Evolutionary conservation across 257 asterid genomes (phyloP), one percentile per base, ranked within the genome.

Genomic region (Nicotiana tabacum): DNA sequence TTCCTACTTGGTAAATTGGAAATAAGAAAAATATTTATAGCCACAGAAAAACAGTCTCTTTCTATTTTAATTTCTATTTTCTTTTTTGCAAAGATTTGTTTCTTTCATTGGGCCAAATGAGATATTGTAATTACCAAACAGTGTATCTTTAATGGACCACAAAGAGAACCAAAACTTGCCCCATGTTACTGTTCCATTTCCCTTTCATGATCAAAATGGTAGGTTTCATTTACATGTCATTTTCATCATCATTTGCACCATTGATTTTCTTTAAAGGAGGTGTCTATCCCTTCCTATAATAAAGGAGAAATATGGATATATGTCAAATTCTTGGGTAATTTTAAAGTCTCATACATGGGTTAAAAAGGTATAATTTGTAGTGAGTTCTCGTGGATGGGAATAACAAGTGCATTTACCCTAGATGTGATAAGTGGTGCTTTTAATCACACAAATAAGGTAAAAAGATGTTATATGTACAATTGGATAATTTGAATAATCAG

Each of bases 191-290:
- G 67, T 70, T 68, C 21, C 78, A 51, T 69, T 81, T 24, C 83
- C 81, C 78, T 39, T 24, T 77, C 56, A 10, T 68, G 24, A 66
- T 85, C 58, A 48, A 69, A 83, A 78, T 85, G 89, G 72, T 77
- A 78, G 80, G 29, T 82, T 86, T 74, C 27, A 77, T 66, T 77
- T 64, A 67, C 57, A 84, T 32, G 88, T 87, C 91, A 70, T 88
- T 88, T 84, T 88, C 92, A 61, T 35, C 78, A 85, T 88, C 91
- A 87, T 80, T 82, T 82, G 84, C 70, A 85, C 84, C 85, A 85
- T 84, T 87, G 29, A 84, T 15, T 81, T 83, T 64, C 76, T 70
- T 83, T 82, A 85, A 43, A 77, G 76, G 53, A 39, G 29, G 77
- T 66, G 43, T 16, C 60, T 84, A 57, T 56, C 81, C 53, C 81